These are phyloP conservation scores for Cladosporium phlei DNA, from an alignment of 2,329 filamentous ascomycete genomes.

Conservation along the genomic window DNA sequence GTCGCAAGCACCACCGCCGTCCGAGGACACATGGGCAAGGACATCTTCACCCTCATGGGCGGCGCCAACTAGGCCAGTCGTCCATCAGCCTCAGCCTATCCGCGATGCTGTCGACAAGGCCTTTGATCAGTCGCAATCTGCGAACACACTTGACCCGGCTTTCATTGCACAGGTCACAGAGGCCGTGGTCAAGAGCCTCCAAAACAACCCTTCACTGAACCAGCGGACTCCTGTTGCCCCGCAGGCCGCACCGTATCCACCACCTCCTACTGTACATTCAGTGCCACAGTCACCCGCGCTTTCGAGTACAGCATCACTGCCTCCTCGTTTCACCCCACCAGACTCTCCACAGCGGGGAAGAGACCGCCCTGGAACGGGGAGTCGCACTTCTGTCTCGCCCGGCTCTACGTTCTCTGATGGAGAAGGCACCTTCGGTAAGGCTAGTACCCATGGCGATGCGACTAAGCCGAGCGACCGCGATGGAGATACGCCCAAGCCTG, in stretches of 20 bases:
- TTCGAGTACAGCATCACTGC: slow-evolving; percentile 45
- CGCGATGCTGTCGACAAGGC: slow-evolving; percentile 55
- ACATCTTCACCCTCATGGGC: slow-evolving; percentile 14
- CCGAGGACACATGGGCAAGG: slow-evolving; percentile 6
- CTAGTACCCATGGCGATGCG: slow-evolving; percentile 16
- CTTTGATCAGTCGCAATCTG: slow-evolving; percentile 42
- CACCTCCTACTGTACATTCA: slow-evolving; percentile 31
- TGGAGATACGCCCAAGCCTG: slow-evolving; percentile 21
- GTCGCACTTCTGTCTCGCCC: slow-evolving; percentile 32
- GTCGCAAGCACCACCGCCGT: slow-evolving; percentile 1
- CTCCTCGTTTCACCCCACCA: slow-evolving; percentile 52
- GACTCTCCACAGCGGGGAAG: slow-evolving; percentile 39
- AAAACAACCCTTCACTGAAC: slow-evolving; percentile 18
- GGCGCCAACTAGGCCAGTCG: slow-evolving; percentile 16
- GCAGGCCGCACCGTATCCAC: slow-evolving; percentile 22
- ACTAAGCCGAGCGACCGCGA: slow-evolving; percentile 15
- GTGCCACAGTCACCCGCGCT: slow-evolving; percentile 39
- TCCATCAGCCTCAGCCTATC: slow-evolving; percentile 40
- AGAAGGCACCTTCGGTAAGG: slow-evolving; percentile 14
- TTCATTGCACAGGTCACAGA: slow-evolving; percentile 56
- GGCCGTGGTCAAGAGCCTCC: slow-evolving; percentile 43
- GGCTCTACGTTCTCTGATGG: slow-evolving; percentile 27
- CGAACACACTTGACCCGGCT: slow-evolving; percentile 49
- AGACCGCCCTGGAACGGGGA: slow-evolving; percentile 5
- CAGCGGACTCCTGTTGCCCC: background rate